Base-by-base conservation (phyloP, 1,284 basidiomycete genomes). In the Pisolithus thermaeus region DNA sequence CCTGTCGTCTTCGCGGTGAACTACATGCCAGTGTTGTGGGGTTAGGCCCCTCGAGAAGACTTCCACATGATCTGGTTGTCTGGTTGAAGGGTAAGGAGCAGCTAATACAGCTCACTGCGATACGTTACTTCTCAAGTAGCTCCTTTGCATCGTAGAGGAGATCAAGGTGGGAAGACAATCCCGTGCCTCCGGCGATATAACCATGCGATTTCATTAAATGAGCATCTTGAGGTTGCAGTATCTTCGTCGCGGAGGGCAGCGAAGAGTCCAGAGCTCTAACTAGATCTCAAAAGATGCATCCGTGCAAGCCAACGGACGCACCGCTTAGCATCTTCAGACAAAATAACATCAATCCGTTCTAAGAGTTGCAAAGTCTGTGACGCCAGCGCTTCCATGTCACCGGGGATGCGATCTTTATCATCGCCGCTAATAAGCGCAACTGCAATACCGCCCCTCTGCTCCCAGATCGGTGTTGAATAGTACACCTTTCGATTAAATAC, bases 11-110 rank as follows among this genome's bases (percentile, higher is more conserved):
- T 68, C 57, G 12, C 78, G 77, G 58, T 77, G 77, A 7, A 73
- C 76, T 32, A 87, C 71, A 61, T 87, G 81, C 87, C 87, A 90
- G 59, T 89, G 78, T 58, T 89, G 87, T 4, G 87, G 86, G 57
- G 80, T 84, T 64, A 85, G 79, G 12, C 84, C 84, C 27, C 87
- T 78, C 28, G 85, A 88, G 66, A 86, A 90, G 7, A 89, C 79
- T 66, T 90, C 87, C 3, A 70, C 63, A 23, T 84, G 70, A 30
- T 78, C 75, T n/a, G 73, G 68, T 52, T 83, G 77, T 48, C 87
- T 88, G 55, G 46, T 32, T 37, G 32, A 46, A 38, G 48, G 20
- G 6, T 39, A 7, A 45, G 57, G 32, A 50, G 23, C 44, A 16
- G 7, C 51, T 20, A 20, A 37, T 46, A 23, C 42, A 16, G 38